Percentiles rank a stretch among this genome's conserved stretches.
Evolutionary conservation across 768 basidiomycete species (phyloP).

Genomic region (Royoungia palumana): DNA sequence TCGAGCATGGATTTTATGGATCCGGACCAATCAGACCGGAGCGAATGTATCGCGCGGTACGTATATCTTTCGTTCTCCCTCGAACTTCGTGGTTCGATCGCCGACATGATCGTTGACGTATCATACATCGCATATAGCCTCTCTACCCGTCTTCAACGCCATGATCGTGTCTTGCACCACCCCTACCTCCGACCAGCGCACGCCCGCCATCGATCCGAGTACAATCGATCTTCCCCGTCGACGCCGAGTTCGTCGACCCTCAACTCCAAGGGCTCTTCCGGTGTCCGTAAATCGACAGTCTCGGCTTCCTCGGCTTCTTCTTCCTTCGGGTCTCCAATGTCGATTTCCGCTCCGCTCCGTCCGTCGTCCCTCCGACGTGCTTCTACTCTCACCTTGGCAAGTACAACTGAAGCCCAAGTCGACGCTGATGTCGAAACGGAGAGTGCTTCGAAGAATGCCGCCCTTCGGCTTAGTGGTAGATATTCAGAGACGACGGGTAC

Average conservation of each 20-base stretch:
- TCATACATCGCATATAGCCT: conserved; percentile 41
- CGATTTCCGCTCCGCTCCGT: conserved; percentile 36
- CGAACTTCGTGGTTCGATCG: conserved; percentile 1
- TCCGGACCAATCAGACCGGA: conserved; percentile 39
- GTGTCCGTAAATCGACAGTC: conserved; percentile 29
- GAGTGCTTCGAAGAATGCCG: conserved; percentile 7
- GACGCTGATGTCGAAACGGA: conserved; percentile 9
- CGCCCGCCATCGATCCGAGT: conserved; percentile 19
- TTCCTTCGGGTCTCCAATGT: conserved; percentile 37
- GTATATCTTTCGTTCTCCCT: conserved; percentile 24
- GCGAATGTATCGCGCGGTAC: conserved; percentile 60
- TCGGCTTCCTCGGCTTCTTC: conserved; percentile 30
- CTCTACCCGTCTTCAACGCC: conserved; percentile 63
- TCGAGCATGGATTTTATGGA: conserved; percentile 88
- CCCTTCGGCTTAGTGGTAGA: conserved; percentile 14
- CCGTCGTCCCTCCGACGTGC: conserved; percentile 42
- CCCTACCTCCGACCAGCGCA: conserved; percentile 49
- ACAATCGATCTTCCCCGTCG: conserved; percentile 37
- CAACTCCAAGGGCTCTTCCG: conserved; percentile 39
- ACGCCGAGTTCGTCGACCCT: conserved; percentile 66
- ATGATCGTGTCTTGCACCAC: conserved; percentile 59
- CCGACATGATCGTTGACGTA: conserved; percentile 7
- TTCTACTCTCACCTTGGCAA: conserved; percentile 32
- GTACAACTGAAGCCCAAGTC: conserved; percentile 14
- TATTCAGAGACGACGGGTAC: conserved; percentile 13